These are phyloP conservation scores for Mortierella sp. DNA, from an alignment of 371 early-diverging fungal species.

Conservation along the genomic window DNA sequence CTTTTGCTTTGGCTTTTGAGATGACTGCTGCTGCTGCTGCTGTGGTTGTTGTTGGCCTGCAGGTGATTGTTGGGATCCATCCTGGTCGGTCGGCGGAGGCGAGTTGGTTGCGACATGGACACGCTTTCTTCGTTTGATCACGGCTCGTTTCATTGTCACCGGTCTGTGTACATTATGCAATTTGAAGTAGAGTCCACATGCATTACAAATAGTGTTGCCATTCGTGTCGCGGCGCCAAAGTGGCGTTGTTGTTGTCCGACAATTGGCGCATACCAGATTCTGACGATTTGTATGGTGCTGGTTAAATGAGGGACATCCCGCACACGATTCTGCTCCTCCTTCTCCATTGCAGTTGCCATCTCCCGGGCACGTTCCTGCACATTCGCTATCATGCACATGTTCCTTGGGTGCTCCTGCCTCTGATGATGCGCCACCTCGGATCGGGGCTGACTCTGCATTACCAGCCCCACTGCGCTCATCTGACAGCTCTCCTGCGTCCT, in stretches of 20 bases:
- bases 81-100: conserved; percentile 29
- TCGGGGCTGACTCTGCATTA: conserved; percentile 9
- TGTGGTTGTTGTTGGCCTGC: conserved; percentile 1
- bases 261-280: conserved; percentile 79
- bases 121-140: conserved; percentile 87
- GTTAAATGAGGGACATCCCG: conserved; percentile 86
- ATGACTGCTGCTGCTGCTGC: conserved; percentile 6
- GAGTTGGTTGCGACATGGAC: conserved; percentile 57
- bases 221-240: conserved; percentile 88
- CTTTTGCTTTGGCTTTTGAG: conserved; percentile 11
- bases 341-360: conserved; percentile 86
- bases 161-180: conserved; percentile 83
- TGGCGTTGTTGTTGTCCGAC: conserved; percentile 86
- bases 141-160: conserved; percentile 86
- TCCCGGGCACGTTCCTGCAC: conserved; percentile 79
- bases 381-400: conserved; percentile 35
- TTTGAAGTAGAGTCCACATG: conserved; percentile 89
- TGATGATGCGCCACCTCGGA: neutral
- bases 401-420: conserved; percentile 6
- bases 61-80: conserved; percentile 4
- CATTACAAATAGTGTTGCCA: conserved; percentile 88
- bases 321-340: conserved; percentile 81
- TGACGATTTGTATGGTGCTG: conserved; percentile 67
- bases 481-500: conserved; percentile 39
- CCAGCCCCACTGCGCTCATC: conserved; percentile 13